Conservation (phyloP, 2,329 filamentous ascomycete species). For the Emergomyces pasteurianus region DNA sequence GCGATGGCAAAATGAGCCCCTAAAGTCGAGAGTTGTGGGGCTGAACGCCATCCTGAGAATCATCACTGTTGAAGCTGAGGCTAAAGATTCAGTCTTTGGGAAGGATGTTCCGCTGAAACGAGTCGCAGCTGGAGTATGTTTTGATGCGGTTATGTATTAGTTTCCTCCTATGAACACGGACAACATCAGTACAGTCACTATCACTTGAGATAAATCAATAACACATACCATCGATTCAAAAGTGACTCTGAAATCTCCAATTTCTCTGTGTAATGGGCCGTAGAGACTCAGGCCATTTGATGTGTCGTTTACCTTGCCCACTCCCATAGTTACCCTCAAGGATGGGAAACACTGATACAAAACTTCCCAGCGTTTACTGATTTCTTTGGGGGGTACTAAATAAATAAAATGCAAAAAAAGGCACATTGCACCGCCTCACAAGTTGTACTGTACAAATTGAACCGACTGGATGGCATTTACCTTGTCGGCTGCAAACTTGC, state of each 20-base stretch:
- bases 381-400: neutral
- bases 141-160: neutral
- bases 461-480: neutral
- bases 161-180: neutral
- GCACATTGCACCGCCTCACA: too few species aligned
- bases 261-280: neutral
- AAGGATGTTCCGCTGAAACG: neutral
- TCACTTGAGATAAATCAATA: neutral
- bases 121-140: neutral
- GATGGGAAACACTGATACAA: neutral
- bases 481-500: neutral
- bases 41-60: neutral
- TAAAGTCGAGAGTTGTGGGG: neutral
- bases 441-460: neutral
- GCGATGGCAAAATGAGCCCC: neutral
- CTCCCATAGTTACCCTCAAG: neutral
- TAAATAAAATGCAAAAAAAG: too few species aligned
- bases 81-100: neutral
- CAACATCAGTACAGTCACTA: neutral
- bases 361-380: neutral
- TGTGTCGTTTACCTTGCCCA: neutral
- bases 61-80: neutral
- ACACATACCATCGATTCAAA: neutral
- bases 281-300: neutral
- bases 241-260: neutral